Conservation (phyloP, 2,329 filamentous ascomycete genomes). For the Lecanicillium sp. region DNA sequence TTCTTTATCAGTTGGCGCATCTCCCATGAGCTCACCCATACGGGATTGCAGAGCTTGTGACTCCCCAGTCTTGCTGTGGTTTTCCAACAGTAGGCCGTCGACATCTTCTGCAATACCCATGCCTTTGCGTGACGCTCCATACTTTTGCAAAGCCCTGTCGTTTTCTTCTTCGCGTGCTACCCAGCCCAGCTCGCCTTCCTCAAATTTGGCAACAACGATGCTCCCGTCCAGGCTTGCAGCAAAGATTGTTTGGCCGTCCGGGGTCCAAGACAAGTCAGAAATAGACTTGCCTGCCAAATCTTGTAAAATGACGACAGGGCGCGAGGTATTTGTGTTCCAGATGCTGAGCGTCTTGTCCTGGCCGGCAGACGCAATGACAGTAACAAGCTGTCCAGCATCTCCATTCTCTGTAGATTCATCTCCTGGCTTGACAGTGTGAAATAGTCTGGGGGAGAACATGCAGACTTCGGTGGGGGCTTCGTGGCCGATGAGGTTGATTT, state of each 20-base stretch:
- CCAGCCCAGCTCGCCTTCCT: conserved; percentile 81
- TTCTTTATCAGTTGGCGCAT: conserved; percentile 52
- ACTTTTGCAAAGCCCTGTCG: conserved; percentile 86
- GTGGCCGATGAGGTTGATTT: conserved; percentile 95
- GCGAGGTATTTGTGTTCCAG: conserved; percentile 94
- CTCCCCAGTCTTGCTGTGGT: conserved; percentile 86
- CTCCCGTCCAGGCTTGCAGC: conserved; percentile 84
- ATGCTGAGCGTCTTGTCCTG: conserved; percentile 95
- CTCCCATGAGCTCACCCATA: conserved; percentile 98
- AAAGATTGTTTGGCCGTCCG: conserved; percentile 81
- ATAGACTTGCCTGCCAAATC: conserved; percentile 88
- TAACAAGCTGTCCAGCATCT: conserved; percentile 52
- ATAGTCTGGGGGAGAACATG: conserved; percentile 89
- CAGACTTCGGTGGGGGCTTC: conserved; percentile 96
- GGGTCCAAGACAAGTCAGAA: conserved; percentile 89
- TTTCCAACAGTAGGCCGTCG: conserved; percentile 78
- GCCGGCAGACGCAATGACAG: conserved; percentile 92
- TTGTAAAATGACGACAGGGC: conserved; percentile 83
- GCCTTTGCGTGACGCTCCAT: conserved; percentile 77
- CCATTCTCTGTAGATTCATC: conserved; percentile 41
- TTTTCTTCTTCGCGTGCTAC: conserved; percentile 82
- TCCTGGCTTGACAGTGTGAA: conserved; percentile 62
- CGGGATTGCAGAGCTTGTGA: conserved; percentile 82
- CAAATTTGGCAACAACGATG: conserved; percentile 75
- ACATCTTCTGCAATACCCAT: conserved; percentile 91